Conservation (phyloP, 257 asterid genomes). For the Solanum appendiculatum region DNA sequence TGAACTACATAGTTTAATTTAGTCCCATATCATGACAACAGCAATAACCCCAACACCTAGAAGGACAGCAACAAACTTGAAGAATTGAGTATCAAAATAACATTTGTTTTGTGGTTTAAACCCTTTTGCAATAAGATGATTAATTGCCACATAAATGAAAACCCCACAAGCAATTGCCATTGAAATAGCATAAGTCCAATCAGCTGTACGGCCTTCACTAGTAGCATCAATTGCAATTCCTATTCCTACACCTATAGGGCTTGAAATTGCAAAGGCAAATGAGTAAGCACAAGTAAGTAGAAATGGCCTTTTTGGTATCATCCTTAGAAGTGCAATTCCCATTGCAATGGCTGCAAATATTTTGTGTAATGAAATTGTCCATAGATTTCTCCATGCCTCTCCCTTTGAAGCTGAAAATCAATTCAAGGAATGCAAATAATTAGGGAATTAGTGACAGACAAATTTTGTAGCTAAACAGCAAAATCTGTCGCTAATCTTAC, state of each 20-base stretch:
- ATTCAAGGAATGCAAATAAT: not conserved
- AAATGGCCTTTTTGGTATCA: constrained; percentile 88
- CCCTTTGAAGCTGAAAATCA: constrained; percentile 37
- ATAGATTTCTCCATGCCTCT: constrained; percentile 76
- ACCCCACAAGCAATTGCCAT: constrained; percentile 85
- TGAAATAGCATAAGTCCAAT: constrained; percentile 77
- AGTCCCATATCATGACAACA: constrained; percentile 90
- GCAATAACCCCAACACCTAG: constrained; percentile 66
- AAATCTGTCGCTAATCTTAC: not conserved
- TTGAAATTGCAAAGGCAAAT: constrained; percentile 70
- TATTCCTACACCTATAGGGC: constrained; percentile 79
- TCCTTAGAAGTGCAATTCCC: constrained; percentile 79
- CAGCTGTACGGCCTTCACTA: constrained; percentile 48
- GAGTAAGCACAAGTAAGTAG: constrained; percentile 52
- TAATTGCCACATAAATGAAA: constrained; percentile 70
- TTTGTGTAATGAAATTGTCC: constrained; percentile 88
- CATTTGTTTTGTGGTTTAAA: constrained; percentile 36
- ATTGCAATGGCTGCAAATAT: constrained; percentile 81
- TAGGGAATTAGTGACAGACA: not conserved
- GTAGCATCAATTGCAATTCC: constrained; percentile 89
- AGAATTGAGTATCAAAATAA: constrained; percentile 51
- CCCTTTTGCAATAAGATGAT: constrained; percentile 69
- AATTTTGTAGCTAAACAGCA: not conserved
- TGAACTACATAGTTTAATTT: not conserved
- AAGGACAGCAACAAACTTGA: constrained; percentile 66